A percentile compares a stretch with the other conserved stretches of the same genome.
These are phyloP conservation scores for Chrysosporium queenslandicum DNA, from an alignment of 2,329 filamentous ascomycete species.

Conservation along the genomic window DNA sequence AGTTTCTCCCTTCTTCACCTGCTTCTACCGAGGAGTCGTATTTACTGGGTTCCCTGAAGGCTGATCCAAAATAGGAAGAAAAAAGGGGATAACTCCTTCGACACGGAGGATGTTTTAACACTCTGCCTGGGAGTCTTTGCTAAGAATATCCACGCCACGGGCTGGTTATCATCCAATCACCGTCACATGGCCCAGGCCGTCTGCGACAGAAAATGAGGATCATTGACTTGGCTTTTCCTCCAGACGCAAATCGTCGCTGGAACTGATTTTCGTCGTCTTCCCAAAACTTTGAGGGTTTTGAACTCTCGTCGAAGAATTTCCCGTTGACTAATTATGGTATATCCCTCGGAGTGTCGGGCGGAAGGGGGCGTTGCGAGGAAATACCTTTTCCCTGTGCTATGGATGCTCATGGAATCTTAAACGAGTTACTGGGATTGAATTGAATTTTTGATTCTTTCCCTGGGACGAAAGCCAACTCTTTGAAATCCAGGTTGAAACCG, in stretches of 20 bases:
- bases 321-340: neutral
- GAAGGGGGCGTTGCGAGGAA: too few relatives aligned
- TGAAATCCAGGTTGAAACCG: neutral
- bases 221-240: too few relatives aligned
- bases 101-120: neutral
- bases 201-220: too few relatives aligned
- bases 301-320: neutral
- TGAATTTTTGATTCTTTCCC: too few relatives aligned
- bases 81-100: neutral
- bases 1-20: too few relatives aligned
- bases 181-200: neutral
- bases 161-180: slow-evolving; percentile 1
- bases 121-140: too few relatives aligned
- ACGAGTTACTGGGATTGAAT: neutral
- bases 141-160: neutral
- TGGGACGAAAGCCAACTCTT: neutral
- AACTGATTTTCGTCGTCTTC: too few relatives aligned
- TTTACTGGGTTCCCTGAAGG: too few relatives aligned
- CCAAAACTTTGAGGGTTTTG: slow-evolving; percentile 7
- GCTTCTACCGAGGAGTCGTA: too few relatives aligned
- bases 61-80: too few relatives aligned
- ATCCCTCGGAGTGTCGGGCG: neutral
- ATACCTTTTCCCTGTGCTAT: too few relatives aligned
- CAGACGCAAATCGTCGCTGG: neutral
- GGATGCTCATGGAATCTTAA: slow-evolving; percentile 10